A percentile compares a stretch with the other conserved stretches of the same genome.
Evolutionary conservation across 1,284 basidiomycete genomes (phyloP).

Genomic region (Ganoderma sinense): DNA sequence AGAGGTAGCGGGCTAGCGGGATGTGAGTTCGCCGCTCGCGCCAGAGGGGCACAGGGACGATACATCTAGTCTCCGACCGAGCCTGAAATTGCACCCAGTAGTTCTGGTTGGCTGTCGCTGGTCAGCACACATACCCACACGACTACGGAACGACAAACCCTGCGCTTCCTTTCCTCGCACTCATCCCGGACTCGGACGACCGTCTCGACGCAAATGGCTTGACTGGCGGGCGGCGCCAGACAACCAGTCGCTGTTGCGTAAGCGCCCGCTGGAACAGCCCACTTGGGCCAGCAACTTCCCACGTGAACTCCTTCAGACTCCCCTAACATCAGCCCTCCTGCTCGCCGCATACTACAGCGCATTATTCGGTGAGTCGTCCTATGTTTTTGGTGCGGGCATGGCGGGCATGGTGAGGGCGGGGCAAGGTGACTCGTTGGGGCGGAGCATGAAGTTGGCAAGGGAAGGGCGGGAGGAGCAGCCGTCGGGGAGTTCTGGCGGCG

Average conservation of each 20-base stretch:
- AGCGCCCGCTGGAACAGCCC: conserved; percentile 24
- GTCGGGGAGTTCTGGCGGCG: conserved; percentile 46
- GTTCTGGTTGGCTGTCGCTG: background rate
- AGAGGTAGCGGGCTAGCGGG: conserved; percentile 1
- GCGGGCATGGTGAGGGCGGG: conserved; percentile 4
- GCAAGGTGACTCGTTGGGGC: conserved; percentile 9
- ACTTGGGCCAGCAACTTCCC: conserved; percentile 23
- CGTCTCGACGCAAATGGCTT: conserved; percentile 7
- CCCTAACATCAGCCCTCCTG: conserved; percentile 37
- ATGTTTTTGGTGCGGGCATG: conserved; percentile 2
- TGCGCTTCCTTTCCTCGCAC: conserved; percentile 2
- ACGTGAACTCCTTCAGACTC: conserved; percentile 36
- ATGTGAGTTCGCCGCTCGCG: conserved; percentile 8
- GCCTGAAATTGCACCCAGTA: conserved; percentile 11
- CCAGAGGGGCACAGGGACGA: conserved; percentile 3
- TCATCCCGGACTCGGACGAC: background rate
- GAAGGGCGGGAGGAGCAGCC: conserved; percentile 19
- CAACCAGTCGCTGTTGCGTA: conserved; percentile 23
- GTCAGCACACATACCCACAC: conserved; percentile 7
- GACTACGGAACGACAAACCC: conserved; percentile 4
- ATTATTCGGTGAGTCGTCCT: conserved; percentile 22
- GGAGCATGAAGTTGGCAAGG: conserved; percentile 24
- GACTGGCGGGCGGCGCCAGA: conserved; percentile 21
- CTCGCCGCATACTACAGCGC: conserved; percentile 23
- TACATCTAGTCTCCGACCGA: conserved; percentile 14